phyloP scores from a whole-genome alignment of 1,139 yeast genomes.

The Wickerhamomyces sp. region DNA sequence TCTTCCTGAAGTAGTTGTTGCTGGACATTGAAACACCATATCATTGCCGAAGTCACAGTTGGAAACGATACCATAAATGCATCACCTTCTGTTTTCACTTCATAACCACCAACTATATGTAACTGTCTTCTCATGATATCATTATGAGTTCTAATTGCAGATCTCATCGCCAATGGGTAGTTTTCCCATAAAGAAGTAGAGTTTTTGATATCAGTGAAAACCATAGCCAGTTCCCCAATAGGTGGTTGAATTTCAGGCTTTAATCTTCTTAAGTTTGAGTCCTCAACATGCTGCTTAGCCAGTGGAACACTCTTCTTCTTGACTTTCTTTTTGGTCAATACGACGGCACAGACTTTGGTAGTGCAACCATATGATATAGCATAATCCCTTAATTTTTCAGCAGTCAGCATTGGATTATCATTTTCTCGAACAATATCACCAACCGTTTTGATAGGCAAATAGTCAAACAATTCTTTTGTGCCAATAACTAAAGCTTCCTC shows the following conservation, averaged over 20 bases:
- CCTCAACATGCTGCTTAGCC: constrained; percentile 52
- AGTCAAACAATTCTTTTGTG: constrained; percentile 81
- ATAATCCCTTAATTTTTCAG: constrained; percentile 88
- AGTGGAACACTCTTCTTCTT: constrained; percentile 43
- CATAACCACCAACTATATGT: constrained; percentile 93
- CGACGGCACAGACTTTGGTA: constrained; percentile 81
- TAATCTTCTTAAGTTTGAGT: constrained; percentile 72
- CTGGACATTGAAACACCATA: constrained; percentile 95
- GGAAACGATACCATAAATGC: constrained; percentile 99
- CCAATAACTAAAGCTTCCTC: constrained; percentile 90
- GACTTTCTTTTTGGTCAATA: constrained; percentile 53
- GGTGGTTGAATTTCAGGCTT: constrained; percentile 96
- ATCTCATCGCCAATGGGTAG: constrained; percentile 90
- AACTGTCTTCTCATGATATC: constrained; percentile 91
- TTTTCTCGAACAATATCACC: constrained; percentile 85
- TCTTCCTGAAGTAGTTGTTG: constrained; percentile 77
- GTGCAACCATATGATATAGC: constrained; percentile 90
- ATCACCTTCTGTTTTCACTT: constrained; percentile 98
- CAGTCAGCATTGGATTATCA: constrained; percentile 85
- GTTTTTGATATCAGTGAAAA: constrained; percentile 93
- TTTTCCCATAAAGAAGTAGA: constrained; percentile 93
- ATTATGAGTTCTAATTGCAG: constrained; percentile 93
- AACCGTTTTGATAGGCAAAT: constrained; percentile 75
- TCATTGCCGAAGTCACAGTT: constrained; percentile 80
- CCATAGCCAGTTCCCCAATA: constrained; percentile 89